Evolutionary conservation across 1,284 basidiomycete species (phyloP), one percentile per base, ranked within the genome.

Genomic region (Melampsora larici-populina): DNA sequence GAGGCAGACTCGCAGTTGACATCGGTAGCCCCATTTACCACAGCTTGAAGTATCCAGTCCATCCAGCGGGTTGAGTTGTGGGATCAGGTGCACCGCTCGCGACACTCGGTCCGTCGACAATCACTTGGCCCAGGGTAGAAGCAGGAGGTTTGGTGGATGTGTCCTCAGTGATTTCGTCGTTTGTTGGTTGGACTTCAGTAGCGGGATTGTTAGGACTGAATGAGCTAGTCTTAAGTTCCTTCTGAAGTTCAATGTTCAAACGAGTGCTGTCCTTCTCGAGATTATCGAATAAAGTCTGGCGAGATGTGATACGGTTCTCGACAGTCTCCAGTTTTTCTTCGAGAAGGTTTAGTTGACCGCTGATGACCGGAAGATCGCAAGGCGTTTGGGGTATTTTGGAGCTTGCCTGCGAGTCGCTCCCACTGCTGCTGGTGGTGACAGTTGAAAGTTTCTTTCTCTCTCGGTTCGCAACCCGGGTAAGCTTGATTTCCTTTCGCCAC

Each of bases 371-470:
- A 43, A 72, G 43, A 63, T 72, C 60, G 36, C 51, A 63, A 1
- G 70, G 70, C 1, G 70, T 72, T 6, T 21, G 33, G 26, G 70
- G 70, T 29, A 33, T 29, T 49, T 40, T 64, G 40, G 70, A 72
- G 26, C 31, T 70, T 11, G 69, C 48, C 43, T 60, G 60, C 40
- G 58, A 62, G n/a, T 58, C 63, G 15, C 58, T 62, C n/a, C 58
- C 63, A 40, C 55, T 49, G 60, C 60, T 72, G 40, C 70, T 72
- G n/a, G 60, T 18, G 60, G 70, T 72, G 40, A 60, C 55, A 21
- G 70, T 72, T 9, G 70, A 72, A 7, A 72, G 60, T 48, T 72
- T 72, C 43, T 72, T 72, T 31, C 70, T 58, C 21, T 72, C 70
- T 31, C 70, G 70, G 33, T 72, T 46, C 21, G 64, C 70, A 29